Evolutionary conservation across 1,284 basidiomycete species (phyloP), one percentile per base, ranked within the genome.

Genomic region (Pseudozyma hubeiensis): DNA sequence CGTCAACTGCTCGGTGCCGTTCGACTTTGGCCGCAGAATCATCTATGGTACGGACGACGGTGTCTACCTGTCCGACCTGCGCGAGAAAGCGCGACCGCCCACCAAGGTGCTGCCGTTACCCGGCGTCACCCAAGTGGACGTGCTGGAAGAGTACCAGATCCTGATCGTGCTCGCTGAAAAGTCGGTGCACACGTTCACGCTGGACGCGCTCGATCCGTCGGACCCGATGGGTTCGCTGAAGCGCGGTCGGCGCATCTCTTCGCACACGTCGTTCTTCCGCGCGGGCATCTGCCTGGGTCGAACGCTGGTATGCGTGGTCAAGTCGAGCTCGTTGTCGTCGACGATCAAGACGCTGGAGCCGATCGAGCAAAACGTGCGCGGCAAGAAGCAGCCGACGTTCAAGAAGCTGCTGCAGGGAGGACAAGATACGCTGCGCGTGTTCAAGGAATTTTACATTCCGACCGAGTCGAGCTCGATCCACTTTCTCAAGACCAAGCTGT

Each of bases 341-440:
- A 99, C 96, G 34, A 97, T 99, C 88, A 99, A 98, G 88, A 92
- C 93, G 1, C 88, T 99, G 63, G 97, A 99, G 82, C 96, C 97
- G 0, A 93, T 98, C 73, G 96, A 98, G 81, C 92, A 93, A 86
- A 91, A 89, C 70, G 86, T 91, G 58, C 90, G 93, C 6, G 80
- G 81, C 44, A 90, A 89, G 76, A 97, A 97, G 87, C 97, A 94
- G 57, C 85, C 86, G 6, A 85, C 87, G 5, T 96, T 98, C 87
- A 90, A 91, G 85, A 96, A 97, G 85, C 87, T 97, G 69, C 85
- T 98, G 60, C 95, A 97, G 81, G 93, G 93, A 58, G 92, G 93
- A 17, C 96, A 98, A 83, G 97, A 99, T 83, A 93, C 94, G 13
- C 88, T 99, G 50, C 92, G 93, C 84, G 88, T 93, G 35, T 98